These are phyloP conservation scores for Suillus bovinus DNA, from an alignment of 768 basidiomycete species.

Conservation along the genomic window DNA sequence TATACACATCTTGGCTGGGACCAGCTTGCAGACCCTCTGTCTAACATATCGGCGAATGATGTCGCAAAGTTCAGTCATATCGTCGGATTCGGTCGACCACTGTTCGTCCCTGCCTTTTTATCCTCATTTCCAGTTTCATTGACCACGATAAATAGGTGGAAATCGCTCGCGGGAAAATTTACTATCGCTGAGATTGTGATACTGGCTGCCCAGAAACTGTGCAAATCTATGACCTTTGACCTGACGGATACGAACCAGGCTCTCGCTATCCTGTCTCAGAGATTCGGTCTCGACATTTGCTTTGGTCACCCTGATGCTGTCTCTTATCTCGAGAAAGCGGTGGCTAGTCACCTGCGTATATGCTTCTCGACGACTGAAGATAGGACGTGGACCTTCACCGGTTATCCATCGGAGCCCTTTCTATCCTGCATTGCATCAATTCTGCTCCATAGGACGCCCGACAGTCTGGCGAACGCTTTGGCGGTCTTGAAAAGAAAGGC, in stretches of 20 bases:
- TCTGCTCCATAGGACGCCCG: background rate
- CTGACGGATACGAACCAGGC: background rate
- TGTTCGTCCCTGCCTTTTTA: background rate
- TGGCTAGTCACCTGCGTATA: conserved; percentile 16
- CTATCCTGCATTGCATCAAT: conserved; percentile 14
- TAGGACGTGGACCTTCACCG: conserved; percentile 15
- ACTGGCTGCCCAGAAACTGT: background rate
- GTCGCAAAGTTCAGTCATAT: conserved; percentile 1
- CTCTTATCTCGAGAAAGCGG: conserved; percentile 5
- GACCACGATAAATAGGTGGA: background rate
- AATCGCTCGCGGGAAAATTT: background rate
- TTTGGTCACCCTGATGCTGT: conserved; percentile 6
- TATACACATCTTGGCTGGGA: conserved; percentile 12
- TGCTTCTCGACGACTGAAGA: conserved; percentile 13
- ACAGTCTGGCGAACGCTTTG: background rate
- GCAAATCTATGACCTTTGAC: background rate
- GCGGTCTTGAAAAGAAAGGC: background rate
- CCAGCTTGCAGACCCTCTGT: conserved; percentile 4
- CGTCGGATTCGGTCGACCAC: conserved; percentile 2
- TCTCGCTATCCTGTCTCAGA: conserved; percentile 12
- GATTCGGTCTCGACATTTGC: conserved; percentile 11
- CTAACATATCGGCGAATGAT: background rate
- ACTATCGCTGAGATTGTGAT: background rate
- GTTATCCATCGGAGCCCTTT: conserved; percentile 20
- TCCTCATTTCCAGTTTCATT: background rate